Percentiles rank a stretch among this genome's conserved stretches.
These are phyloP conservation scores for Tetradesmus obliquus DNA, from an alignment of 139 green algal species.

Conservation along the genomic window DNA sequence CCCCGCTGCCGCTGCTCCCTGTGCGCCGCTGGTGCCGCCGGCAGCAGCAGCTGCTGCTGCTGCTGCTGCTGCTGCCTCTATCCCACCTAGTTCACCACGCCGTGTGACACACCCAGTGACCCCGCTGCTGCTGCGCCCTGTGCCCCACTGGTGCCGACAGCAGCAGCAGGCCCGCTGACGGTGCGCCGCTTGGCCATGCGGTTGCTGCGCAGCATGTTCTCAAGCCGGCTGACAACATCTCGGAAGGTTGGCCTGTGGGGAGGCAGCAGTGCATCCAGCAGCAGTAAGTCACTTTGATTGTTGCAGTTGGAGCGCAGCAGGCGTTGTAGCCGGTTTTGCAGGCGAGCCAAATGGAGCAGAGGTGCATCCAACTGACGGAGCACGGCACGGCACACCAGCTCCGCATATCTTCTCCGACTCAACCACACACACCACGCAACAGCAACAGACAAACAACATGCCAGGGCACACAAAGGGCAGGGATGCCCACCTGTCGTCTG, in stretches of 20 bases:
- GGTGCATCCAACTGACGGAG: too few relatives aligned
- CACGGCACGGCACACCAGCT: too few relatives aligned
- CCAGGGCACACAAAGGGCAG: neutral
- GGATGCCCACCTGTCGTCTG: neutral
- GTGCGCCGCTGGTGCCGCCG: neutral
- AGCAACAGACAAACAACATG: neutral
- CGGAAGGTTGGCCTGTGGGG: constrained; percentile 60
- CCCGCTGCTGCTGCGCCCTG: neutral
- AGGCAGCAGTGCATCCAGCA: neutral
- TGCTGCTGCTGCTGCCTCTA: neutral
- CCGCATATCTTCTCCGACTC: too few relatives aligned
- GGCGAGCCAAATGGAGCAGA: too few relatives aligned
- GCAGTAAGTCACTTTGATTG: too few relatives aligned
- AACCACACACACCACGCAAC: too few relatives aligned
- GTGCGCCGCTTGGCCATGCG: constrained; percentile 40
- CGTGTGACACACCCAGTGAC: neutral
- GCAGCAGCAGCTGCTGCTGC: neutral
- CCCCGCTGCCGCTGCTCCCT: neutral
- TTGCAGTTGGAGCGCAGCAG: neutral
- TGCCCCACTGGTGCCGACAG: neutral
- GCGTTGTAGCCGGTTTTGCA: neutral
- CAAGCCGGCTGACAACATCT: constrained; percentile 44
- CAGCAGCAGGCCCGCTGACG: constrained; percentile 2
- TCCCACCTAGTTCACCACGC: neutral
- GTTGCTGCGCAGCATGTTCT: constrained; percentile 51